Evolutionary conservation across 2,329 filamentous ascomycete species (phyloP), one percentile per base, ranked within the genome.

Genomic region (Xylariales sp.): DNA sequence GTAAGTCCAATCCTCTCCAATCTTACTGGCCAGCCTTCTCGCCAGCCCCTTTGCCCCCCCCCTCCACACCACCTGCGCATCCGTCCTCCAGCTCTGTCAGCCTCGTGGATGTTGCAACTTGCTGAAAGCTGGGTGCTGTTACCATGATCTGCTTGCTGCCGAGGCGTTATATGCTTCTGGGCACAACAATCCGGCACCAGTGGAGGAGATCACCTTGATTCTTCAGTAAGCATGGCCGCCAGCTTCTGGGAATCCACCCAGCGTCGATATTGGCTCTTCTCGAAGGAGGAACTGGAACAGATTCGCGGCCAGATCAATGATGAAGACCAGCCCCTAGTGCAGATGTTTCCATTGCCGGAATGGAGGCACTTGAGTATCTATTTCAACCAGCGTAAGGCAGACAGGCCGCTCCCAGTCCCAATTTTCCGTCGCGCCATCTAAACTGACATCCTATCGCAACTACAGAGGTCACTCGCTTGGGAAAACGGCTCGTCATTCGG

Each of bases 181-280:
- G n/a, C n/a, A n/a, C n/a, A n/a, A n/a, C n/a, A n/a, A n/a, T n/a
- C n/a, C n/a, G n/a, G n/a, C n/a, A n/a, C n/a, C n/a, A n/a, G n/a
- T n/a, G n/a, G n/a, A n/a, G n/a, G n/a, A n/a, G n/a, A n/a, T n/a
- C n/a, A n/a, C n/a, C n/a, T n/a, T n/a, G n/a, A n/a, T n/a, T n/a
- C n/a, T n/a, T n/a, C n/a, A n/a, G n/a, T n/a, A n/a, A 31, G 16
- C 37, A 96, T 96, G 91, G 88, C 91, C 23, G 87, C 90, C 57
- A 96, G 91, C 65, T 98, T 91, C 68, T 98, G 90, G 90, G 85
- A 88, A 47, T 97, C 93, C 39, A 93, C 88, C 18, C 93, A 98
- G 66, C 79, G 84, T 51, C 84, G 81, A 50, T 79, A 86, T 67
- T 98, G 93, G 93, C 85, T 88, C 40, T 95, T 95, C 63, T 83